Conservation (phyloP, 805 yeast species). For the Pichia paraexigua region DNA sequence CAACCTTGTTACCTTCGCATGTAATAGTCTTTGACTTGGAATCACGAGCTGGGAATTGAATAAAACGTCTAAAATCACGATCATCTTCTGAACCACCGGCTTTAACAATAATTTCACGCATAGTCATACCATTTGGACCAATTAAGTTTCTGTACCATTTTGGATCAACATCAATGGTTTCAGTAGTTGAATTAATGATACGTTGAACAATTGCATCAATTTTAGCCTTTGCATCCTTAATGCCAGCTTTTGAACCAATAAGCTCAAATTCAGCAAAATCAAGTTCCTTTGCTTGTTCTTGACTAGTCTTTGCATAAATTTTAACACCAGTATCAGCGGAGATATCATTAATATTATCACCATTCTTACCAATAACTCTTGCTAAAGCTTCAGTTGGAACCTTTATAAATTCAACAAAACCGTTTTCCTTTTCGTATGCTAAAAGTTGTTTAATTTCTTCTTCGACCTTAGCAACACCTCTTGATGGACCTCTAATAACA, state of each 20-base stretch:
- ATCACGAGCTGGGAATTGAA: constrained; percentile 62
- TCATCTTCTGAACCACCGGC: constrained; percentile 66
- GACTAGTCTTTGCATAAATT: constrained; percentile 36
- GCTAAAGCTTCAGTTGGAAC: constrained; percentile 74
- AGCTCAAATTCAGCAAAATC: constrained; percentile 59
- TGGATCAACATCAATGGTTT: constrained; percentile 58
- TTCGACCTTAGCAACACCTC: constrained; percentile 75
- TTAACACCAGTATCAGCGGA: constrained; percentile 62
- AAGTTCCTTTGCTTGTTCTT: constrained; percentile 32
- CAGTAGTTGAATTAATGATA: constrained; percentile 51
- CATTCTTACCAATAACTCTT: constrained; percentile 81
- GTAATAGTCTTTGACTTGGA: constrained; percentile 52
- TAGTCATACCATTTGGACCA: constrained; percentile 70
- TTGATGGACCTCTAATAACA: constrained; percentile 79
- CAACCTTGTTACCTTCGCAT: constrained; percentile 64
- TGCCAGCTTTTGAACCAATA: constrained; percentile 69
- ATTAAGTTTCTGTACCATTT: constrained; percentile 67
- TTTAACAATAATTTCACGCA: constrained; percentile 62
- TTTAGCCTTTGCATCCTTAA: constrained; percentile 60
- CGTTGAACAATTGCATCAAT: constrained; percentile 59
- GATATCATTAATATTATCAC: constrained; percentile 76
- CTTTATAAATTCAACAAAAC: constrained; percentile 51
- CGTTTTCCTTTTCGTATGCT: constrained; percentile 82
- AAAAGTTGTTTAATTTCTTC: constrained; percentile 78
- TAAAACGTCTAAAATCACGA: constrained; percentile 42